Percentiles rank a stretch among this genome's conserved stretches.
phyloP scores from a whole-genome alignment of 768 basidiomycete species.

The Hydnomerulius pinastri region DNA sequence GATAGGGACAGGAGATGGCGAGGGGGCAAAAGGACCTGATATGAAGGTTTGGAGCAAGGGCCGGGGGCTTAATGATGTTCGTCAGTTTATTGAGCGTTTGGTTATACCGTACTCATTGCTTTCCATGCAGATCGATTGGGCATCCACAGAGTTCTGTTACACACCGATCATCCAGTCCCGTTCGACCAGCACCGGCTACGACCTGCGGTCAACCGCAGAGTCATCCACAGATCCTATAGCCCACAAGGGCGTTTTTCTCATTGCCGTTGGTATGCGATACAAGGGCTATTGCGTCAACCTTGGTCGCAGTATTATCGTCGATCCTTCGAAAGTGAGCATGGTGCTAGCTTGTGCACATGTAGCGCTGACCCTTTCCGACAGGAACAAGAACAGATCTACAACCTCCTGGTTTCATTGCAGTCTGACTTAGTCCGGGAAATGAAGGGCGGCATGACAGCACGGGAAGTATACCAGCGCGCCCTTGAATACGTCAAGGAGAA shows the following conservation, averaged over 20 bases:
- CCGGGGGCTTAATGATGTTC: conserved; percentile 70
- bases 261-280: conserved; percentile 87
- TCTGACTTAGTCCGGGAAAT: conserved; percentile 71
- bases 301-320: conserved; percentile 93
- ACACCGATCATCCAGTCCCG: conserved; percentile 95
- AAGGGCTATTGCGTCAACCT: conserved; percentile 92
- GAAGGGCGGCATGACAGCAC: conserved; percentile 73
- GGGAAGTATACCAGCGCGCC: conserved; percentile 83
- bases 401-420: conserved; percentile 76
- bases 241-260: conserved; percentile 85
- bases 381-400: conserved; percentile 92
- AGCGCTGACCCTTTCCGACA: conserved; percentile 32
- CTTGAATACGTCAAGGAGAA: conserved; percentile 70
- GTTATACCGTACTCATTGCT: conserved; percentile 6
- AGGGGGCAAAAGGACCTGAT: conserved; percentile 79
- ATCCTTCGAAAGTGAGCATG: conserved; percentile 74
- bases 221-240: conserved; percentile 83
- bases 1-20: conserved; percentile 70
- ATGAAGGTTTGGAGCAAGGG: conserved; percentile 91
- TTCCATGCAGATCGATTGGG: conserved; percentile 75
- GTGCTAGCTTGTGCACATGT: not conserved
- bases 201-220: conserved; percentile 83
- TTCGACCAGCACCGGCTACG: conserved; percentile 80
- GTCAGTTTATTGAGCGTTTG: conserved; percentile 28
- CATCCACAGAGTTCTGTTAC: conserved; percentile 91